phyloP scores from a whole-genome alignment of 495 filamentous ascomycete species.

The Aspergillus campestris region DNA sequence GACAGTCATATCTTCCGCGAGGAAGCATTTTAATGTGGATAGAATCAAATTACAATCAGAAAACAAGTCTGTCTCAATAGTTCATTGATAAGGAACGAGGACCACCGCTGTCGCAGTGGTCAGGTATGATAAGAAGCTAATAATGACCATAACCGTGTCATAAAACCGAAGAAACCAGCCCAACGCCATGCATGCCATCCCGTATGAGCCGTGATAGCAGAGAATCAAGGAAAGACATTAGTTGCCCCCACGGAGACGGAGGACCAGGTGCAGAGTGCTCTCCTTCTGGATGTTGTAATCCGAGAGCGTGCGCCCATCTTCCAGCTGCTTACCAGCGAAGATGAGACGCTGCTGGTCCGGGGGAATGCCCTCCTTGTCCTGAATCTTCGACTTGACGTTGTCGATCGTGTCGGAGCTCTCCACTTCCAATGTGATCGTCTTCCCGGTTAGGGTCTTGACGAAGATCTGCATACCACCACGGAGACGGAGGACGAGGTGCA shows the following conservation, averaged over 20 bases:
- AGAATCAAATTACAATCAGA: too few relatives aligned
- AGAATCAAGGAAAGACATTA: constrained; percentile 31
- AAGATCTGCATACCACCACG: constrained; percentile 98
- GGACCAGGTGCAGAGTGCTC: constrained; percentile 77
- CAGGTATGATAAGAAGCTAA: too few relatives aligned
- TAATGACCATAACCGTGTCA: constrained; percentile 13
- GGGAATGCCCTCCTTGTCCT: constrained; percentile 87
- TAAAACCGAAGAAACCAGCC: constrained; percentile 27
- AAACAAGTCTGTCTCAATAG: too few relatives aligned
- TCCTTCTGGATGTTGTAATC: constrained; percentile 97
- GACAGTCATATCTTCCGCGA: too few relatives aligned
- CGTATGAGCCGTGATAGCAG: constrained; percentile 11
- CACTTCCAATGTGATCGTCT: constrained; percentile 88
- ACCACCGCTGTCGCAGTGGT: too few relatives aligned
- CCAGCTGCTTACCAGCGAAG: constrained; percentile 86
- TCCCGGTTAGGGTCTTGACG: constrained; percentile 87
- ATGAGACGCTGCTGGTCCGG: constrained; percentile 86
- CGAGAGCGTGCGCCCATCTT: constrained; percentile 74
- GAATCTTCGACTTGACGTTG: constrained; percentile 88
- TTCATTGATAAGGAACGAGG: too few relatives aligned
- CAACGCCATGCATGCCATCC: constrained; percentile 38
- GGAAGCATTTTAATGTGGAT: too few relatives aligned
- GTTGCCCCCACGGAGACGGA: constrained; percentile 80
- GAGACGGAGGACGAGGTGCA: constrained; percentile 92
- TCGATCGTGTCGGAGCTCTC: constrained; percentile 87